Evolutionary conservation across 2,329 filamentous ascomycete genomes (phyloP), one percentile per base, ranked within the genome.

Genomic region (Aphanoascus verrucosus): DNA sequence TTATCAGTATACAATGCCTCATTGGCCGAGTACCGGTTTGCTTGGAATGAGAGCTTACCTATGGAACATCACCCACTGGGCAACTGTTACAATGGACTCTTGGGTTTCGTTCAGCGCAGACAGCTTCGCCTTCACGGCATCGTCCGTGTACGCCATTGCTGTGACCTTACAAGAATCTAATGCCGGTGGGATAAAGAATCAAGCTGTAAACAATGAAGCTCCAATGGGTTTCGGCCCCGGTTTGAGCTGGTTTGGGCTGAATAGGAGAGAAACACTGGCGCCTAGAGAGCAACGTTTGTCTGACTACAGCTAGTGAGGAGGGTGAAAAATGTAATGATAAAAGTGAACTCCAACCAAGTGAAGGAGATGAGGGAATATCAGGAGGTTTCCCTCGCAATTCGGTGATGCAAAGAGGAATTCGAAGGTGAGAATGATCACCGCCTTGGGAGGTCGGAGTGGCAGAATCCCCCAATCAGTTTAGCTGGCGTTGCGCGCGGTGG

Each of bases 31-130:
- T 6, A 3, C 37, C 11, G 41, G 41, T 34, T 46, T 43, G 48
- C 59, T 68, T 58, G 50, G 53, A 38, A 35, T 41, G 37, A 46
- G 43, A 52, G 54, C 45, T 41, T 82, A 94, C 89, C 89, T 85
- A 73, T 98, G 91, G 69, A 98, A 98, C 85, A 98, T 94, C 57
- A 98, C 93, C 94, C 94, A 98, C 82, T 97, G 91, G 55, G 93
- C 89, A 58, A 94, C 90, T 35, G 88, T 91, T 57, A 94, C 82
- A 65, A 98, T 97, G 72, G 89, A 94, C 68, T 98, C 93, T 69
- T 98, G 91, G 9, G 89, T 94, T 72, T 98, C 94, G 71, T 95
- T 96, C 58, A 98, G 80, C 41, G 89, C 88, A 32, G 90, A 94
- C 52, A 98, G 84, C 75, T 96, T 96, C 52, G 91, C 88, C 68